phyloP scores from a whole-genome alignment of 2,329 filamentous ascomycete species.

The Ophiostoma tasmaniense region DNA sequence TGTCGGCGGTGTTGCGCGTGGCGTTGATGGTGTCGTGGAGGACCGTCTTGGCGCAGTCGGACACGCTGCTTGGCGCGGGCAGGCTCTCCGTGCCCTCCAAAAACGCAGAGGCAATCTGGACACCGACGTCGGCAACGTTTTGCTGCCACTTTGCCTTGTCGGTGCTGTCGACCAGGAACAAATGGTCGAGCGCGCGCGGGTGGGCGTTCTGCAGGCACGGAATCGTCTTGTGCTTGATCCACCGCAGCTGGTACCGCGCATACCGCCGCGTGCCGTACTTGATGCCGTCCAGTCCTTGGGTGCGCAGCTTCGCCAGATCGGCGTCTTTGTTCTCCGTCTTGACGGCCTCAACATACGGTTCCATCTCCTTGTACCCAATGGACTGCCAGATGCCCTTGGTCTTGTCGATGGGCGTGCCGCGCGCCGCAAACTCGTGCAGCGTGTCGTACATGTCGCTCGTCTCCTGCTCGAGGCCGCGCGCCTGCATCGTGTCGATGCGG shows the following conservation, averaged over 20 bases:
- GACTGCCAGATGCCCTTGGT: slow-evolving; percentile 89
- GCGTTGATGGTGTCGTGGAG: slow-evolving; percentile 42
- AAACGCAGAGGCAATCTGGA: slow-evolving; percentile 53
- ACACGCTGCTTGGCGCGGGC: slow-evolving; percentile 42
- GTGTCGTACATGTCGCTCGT: slow-evolving; percentile 38
- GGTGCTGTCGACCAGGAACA: slow-evolving; percentile 78
- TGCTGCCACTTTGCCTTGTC: slow-evolving; percentile 53
- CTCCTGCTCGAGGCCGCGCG: slow-evolving; percentile 43
- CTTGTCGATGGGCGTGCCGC: slow-evolving; percentile 54
- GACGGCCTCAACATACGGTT: slow-evolving; percentile 49
- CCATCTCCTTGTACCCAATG: slow-evolving; percentile 91
- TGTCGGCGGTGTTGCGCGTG: slow-evolving; percentile 21
- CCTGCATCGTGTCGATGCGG: slow-evolving; percentile 78
- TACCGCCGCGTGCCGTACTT: slow-evolving; percentile 83
- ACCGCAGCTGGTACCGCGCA: slow-evolving; percentile 72
- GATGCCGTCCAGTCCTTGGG: slow-evolving; percentile 60
- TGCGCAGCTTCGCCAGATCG: slow-evolving; percentile 48
- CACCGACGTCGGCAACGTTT: slow-evolving; percentile 58
- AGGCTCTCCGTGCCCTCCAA: slow-evolving; percentile 42
- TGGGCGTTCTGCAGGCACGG: slow-evolving; percentile 53
- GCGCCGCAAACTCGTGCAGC: slow-evolving; percentile 27
- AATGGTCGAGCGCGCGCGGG: slow-evolving; percentile 41
- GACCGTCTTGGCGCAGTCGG: slow-evolving; percentile 41
- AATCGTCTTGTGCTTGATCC: slow-evolving; percentile 78
- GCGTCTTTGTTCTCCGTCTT: background rate